Base-by-base conservation (phyloP, 2,329 filamentous ascomycete genomes). In the Penicillium sclerotigenum region DNA sequence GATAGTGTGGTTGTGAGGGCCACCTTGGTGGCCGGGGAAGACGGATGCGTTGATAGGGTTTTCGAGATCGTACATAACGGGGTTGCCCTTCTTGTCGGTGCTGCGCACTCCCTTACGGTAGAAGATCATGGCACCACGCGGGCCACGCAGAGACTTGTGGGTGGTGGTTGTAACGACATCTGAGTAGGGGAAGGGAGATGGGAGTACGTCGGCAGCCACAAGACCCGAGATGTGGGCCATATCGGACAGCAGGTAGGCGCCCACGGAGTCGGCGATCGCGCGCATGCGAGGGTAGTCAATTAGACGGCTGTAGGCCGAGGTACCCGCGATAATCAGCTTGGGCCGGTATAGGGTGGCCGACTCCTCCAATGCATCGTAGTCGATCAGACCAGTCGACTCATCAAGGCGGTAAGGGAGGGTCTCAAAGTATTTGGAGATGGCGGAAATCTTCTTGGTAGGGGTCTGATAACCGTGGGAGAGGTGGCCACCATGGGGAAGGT, bases 101-200 rank as follows among this genome's bases (percentile, higher is more conserved):
- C 88, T 91, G 71, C 93, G 89, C 59, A 97, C 87, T 62, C 94
- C 94, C 82, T 96, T 97, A 78, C 94, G 90, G 87, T 92, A 99
- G 86, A 99, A 99, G 80, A 99, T 99, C 94, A 99, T 99, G 74
- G 94, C 94, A 71, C 94, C 94, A 75, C 94, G 91, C 58, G 94
- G 94, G 58, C 94, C 94, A 78, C 94, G 91, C 67, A 99, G 89
- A 54, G 92, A 97, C 85, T 99, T 99, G 87, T 99, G 94, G 45
- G 94, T 99, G 60, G 94, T 99, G 61, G 94, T 99, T 61, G 94
- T 99, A 68, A 99, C 94, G 56, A 99, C 88, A 73, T 99, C 94
- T 65, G 94, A 93, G 76, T 96, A 81, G 62, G 86, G 82, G 81
- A 99, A 99, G 42, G 94, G 94, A 47, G 90, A 92, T 61, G 92